phyloP scores from a whole-genome alignment of 371 early-diverging fungal species.

The Capniomyces stellatus region DNA sequence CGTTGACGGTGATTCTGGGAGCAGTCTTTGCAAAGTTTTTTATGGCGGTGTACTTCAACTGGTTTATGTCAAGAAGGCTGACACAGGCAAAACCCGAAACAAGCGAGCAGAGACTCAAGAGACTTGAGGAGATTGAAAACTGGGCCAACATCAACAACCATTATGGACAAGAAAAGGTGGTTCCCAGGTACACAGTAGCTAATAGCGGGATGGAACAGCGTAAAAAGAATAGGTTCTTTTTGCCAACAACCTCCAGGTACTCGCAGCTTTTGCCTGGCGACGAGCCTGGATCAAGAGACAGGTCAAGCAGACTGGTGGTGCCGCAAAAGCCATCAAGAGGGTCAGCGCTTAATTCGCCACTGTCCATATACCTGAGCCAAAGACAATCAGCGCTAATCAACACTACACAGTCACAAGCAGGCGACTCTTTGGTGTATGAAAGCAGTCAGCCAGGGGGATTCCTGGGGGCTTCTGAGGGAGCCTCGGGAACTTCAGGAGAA shows the following conservation, averaged over 20 bases:
- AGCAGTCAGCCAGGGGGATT: too few relatives aligned
- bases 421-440: too few relatives aligned
- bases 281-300: slow-evolving; percentile 24
- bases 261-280: slow-evolving; percentile 26
- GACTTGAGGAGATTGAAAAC: slow-evolving; percentile 33
- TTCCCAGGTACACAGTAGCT: slow-evolving; percentile 21
- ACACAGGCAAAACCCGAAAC: slow-evolving; percentile 55
- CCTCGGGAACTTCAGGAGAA: neutral
- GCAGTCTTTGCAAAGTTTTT: slow-evolving; percentile 64
- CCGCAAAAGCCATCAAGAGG: neutral
- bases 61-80: slow-evolving; percentile 52
- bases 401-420: too few relatives aligned
- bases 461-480: neutral
- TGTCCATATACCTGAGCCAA: slow-evolving; percentile 4
- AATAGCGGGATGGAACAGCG: slow-evolving; percentile 5
- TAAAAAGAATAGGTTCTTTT: slow-evolving; percentile 23
- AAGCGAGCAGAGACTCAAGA: slow-evolving; percentile 28
- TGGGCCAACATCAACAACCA: slow-evolving; percentile 47
- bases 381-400: neutral
- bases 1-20: slow-evolving; percentile 55
- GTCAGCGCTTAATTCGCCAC: slow-evolving; percentile 8
- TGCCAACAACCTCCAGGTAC: slow-evolving; percentile 24
- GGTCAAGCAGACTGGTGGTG: slow-evolving; percentile 2
- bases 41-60: slow-evolving; percentile 64
- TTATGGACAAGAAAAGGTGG: slow-evolving; percentile 23